Percentiles rank a stretch among this genome's conserved stretches.
Evolutionary conservation across 2,329 filamentous ascomycete species (phyloP).

Genomic region (Lasiodiplodia hormozganensis): DNA sequence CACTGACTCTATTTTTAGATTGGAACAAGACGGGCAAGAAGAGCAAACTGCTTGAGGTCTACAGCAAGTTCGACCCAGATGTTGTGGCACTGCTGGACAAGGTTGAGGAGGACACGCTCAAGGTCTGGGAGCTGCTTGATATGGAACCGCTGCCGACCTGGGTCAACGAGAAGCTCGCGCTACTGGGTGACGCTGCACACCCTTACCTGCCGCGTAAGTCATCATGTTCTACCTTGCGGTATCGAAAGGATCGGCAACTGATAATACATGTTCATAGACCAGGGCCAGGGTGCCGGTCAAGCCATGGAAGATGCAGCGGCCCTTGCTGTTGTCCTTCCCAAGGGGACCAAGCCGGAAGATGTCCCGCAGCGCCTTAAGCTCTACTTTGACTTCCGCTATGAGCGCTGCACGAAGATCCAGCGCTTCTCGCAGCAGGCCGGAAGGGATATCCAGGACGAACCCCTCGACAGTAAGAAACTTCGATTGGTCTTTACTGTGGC

Average conservation of each 20-base stretch:
- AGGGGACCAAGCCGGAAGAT: slow-evolving; percentile 20
- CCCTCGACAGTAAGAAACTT: slow-evolving; percentile 8
- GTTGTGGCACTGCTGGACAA: slow-evolving; percentile 47
- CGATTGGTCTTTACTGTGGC: background rate
- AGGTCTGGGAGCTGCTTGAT: slow-evolving; percentile 52
- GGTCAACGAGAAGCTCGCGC: slow-evolving; percentile 60
- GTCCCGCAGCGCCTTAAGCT: slow-evolving; percentile 60
- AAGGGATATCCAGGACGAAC: slow-evolving; percentile 49
- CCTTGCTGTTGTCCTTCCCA: slow-evolving; percentile 57
- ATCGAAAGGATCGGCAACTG: background rate
- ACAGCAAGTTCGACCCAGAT: slow-evolving; percentile 45
- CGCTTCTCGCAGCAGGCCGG: slow-evolving; percentile 63
- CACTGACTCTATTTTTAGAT: no score
- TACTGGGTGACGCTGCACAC: slow-evolving; percentile 73
- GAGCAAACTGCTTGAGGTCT: slow-evolving; percentile 50
- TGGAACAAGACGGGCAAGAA: slow-evolving; percentile 49
- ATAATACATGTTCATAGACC: slow-evolving; percentile 45
- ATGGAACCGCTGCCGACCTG: slow-evolving; percentile 66
- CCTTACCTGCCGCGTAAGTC: slow-evolving; percentile 67
- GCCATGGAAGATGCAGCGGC: slow-evolving; percentile 73
- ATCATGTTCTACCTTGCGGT: slow-evolving; percentile 34
- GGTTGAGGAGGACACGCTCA: slow-evolving; percentile 46
- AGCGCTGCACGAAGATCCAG: slow-evolving; percentile 66
- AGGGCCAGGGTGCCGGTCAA: slow-evolving; percentile 67
- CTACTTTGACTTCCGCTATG: slow-evolving; percentile 65